Evolutionary conservation across 352 stramenopile species (phyloP).

Genomic region (Pythium angustatum): DNA sequence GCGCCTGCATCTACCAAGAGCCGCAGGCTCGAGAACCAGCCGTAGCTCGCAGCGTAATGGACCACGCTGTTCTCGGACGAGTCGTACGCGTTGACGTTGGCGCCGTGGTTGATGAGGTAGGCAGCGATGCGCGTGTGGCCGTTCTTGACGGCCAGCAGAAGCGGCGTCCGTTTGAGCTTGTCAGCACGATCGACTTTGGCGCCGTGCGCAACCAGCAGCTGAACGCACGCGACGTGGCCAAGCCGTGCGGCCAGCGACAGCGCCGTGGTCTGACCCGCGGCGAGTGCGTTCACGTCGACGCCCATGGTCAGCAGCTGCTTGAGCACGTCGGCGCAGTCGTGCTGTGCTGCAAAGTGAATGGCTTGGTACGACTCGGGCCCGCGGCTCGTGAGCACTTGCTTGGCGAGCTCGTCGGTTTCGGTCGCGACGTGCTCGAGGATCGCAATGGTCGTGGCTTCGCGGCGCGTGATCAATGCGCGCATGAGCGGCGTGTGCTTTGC

Average conservation of each 20-base stretch:
- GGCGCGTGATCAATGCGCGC: slow-evolving; percentile 39
- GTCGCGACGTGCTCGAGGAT: slow-evolving; percentile 49
- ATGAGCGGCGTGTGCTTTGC: slow-evolving; percentile 59
- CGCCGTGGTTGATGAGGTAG: slow-evolving; percentile 59
- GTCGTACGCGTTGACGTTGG: slow-evolving; percentile 79
- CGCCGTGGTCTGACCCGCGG: slow-evolving; percentile 47
- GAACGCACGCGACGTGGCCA: slow-evolving; percentile 55
- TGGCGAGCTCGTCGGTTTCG: slow-evolving; percentile 27
- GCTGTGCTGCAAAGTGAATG: slow-evolving; percentile 54
- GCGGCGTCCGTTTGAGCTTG: slow-evolving; percentile 73
- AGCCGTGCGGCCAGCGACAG: slow-evolving; percentile 54
- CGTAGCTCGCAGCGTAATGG: slow-evolving; percentile 76
- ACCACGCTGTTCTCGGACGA: slow-evolving; percentile 71
- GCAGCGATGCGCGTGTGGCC: slow-evolving; percentile 55
- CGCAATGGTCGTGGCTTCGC: slow-evolving; percentile 53
- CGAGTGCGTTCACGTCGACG: slow-evolving; percentile 50
- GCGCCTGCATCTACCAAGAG: slow-evolving; percentile 50
- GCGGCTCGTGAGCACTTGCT: slow-evolving; percentile 39
- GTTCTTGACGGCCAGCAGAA: slow-evolving; percentile 77
- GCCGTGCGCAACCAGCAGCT: slow-evolving; percentile 43
- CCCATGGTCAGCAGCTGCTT: slow-evolving; percentile 45
- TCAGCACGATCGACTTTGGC: slow-evolving; percentile 59
- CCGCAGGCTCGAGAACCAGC: slow-evolving; percentile 61
- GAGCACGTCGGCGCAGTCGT: slow-evolving; percentile 46
- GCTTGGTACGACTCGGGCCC: slow-evolving; percentile 48